Conservation (phyloP, 208 protist species). For the Acanthamoeba lugdunensis region DNA sequence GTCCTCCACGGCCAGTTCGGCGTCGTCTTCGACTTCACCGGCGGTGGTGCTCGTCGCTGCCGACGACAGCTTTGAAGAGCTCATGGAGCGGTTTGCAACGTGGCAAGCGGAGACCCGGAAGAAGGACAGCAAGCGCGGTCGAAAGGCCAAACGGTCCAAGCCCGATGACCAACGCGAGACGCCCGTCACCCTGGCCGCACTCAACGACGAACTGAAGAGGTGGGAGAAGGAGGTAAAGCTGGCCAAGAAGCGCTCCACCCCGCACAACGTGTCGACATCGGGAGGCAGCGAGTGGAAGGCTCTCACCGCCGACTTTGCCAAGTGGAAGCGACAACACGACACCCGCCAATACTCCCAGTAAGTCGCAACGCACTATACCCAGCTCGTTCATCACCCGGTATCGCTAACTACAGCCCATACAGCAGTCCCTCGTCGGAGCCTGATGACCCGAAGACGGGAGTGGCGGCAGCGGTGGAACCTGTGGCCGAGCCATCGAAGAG, state of each 20-base stretch:
- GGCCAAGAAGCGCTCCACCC: not conserved
- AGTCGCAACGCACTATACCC: not conserved
- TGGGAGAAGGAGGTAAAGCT: not conserved
- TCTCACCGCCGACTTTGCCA: not conserved
- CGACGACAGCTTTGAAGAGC: not conserved
- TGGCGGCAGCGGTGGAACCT: not conserved
- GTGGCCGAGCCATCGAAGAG: not conserved
- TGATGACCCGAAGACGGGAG: not conserved
- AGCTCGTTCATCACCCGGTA: not conserved
- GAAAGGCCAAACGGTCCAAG: not conserved
- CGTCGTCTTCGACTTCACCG: not conserved
- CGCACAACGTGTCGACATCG: not conserved
- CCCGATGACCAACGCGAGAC: not conserved
- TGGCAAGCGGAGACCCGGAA: not conserved
- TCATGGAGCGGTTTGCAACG: not conserved
- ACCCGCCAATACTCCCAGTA: not conserved
- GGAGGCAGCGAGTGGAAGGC: not conserved
- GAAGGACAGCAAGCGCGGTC: not conserved
- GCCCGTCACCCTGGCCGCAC: not conserved
- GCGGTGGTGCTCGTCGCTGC: not conserved
- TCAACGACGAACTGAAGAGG: not conserved
- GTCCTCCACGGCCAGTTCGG: not conserved
- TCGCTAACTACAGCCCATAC: not conserved
- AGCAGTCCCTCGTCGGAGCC: not conserved
- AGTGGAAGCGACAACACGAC: not conserved